phyloP scores from a whole-genome alignment of 2,329 filamentous ascomycete species.

The Plectosphaerella cucumerina region DNA sequence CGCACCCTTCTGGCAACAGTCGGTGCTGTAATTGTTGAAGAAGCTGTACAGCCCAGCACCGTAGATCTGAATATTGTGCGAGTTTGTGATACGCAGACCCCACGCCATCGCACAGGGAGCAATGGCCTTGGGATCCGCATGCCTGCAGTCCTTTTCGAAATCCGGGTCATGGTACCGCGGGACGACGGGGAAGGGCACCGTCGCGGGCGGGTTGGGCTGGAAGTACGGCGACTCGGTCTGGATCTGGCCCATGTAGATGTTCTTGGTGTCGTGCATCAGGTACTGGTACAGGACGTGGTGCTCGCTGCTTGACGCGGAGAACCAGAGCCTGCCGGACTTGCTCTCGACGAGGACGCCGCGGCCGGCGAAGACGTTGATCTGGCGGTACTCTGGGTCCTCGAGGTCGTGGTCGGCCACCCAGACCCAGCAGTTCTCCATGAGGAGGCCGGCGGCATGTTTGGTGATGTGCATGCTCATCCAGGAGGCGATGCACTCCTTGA shows the following conservation, averaged over 20 bases:
- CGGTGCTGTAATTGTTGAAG: slow-evolving; percentile 58
- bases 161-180: slow-evolving; percentile 42
- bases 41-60: slow-evolving; percentile 66
- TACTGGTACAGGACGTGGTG: slow-evolving; percentile 68
- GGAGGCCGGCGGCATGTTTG: slow-evolving; percentile 28
- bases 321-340: slow-evolving; percentile 45
- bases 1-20: slow-evolving; percentile 37
- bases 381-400: slow-evolving; percentile 42
- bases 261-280: slow-evolving; percentile 54
- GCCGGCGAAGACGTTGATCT: slow-evolving; percentile 48
- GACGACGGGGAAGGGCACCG: slow-evolving; percentile 48
- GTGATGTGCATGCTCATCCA: slow-evolving; percentile 41
- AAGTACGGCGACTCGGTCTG: slow-evolving; percentile 72
- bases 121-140: slow-evolving; percentile 3
- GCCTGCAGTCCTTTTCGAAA: slow-evolving; percentile 43
- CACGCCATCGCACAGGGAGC: slow-evolving; percentile 53
- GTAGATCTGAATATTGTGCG: slow-evolving; percentile 52
- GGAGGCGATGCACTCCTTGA: slow-evolving; percentile 31
- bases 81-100: slow-evolving; percentile 59
- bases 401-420: slow-evolving; percentile 52
- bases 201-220: slow-evolving; percentile 59
- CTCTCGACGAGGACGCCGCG: slow-evolving; percentile 46
- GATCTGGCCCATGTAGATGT: slow-evolving; percentile 60
- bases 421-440: slow-evolving; percentile 41
- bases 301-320: slow-evolving; percentile 62